A percentile compares a stretch with the other conserved stretches of the same genome.
These are phyloP conservation scores for Neurospora sp. DNA, from an alignment of 495 filamentous ascomycete genomes.

Conservation along the genomic window DNA sequence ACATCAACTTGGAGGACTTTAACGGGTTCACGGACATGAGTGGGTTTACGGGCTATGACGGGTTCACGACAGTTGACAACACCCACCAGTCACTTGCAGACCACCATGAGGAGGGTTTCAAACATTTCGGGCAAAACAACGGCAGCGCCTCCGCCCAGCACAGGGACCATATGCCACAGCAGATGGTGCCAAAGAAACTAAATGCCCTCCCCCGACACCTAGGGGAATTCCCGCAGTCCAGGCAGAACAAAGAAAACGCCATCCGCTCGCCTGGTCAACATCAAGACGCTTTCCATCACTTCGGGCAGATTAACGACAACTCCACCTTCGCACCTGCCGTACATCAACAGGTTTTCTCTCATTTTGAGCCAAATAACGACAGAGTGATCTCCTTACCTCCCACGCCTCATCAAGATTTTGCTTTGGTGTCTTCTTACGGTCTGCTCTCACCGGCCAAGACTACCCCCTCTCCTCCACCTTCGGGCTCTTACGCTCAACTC, in stretches of 20 bases:
- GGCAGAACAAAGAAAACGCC: background rate
- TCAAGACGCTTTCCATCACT: background rate
- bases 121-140: background rate
- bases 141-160: background rate
- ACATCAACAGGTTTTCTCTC: background rate
- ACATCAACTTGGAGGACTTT: background rate
- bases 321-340: background rate
- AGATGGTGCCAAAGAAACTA: background rate
- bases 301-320: background rate
- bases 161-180: background rate
- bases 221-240: background rate
- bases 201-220: background rate
- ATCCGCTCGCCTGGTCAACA: background rate
- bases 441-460: background rate
- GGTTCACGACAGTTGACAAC: background rate
- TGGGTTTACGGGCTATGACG: background rate
- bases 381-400: background rate
- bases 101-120: background rate
- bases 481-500: background rate
- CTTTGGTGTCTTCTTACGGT: background rate
- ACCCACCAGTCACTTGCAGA: background rate
- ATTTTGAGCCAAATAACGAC: background rate
- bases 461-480: background rate
- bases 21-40: background rate
- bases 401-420: background rate